Evolutionary conservation across 202 grass and related monocot genomes (phyloP).

Genomic region (Saccharum hybrid): DNA sequence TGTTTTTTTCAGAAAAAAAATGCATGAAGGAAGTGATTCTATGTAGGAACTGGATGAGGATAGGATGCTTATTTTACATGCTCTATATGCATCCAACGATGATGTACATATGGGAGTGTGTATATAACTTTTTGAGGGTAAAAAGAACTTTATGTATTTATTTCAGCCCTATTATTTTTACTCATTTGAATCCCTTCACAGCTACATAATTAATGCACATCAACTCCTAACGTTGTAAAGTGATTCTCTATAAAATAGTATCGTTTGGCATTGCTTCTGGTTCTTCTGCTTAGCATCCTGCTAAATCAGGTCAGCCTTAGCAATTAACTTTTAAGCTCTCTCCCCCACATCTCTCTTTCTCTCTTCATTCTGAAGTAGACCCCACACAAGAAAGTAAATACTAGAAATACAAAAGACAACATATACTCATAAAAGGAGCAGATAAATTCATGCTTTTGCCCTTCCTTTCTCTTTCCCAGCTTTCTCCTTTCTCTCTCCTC

Average conservation of each 20-base stretch:
- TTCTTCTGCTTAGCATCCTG: slow-evolving; percentile 38
- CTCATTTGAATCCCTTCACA: neutral
- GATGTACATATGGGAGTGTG: no score
- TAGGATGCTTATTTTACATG: no score
- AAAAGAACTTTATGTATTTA: no score
- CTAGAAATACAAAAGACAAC: slow-evolving; percentile 74
- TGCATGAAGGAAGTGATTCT: neutral
- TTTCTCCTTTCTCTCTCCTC: slow-evolving; percentile 41
- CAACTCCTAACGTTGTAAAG: neutral
- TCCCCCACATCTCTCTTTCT: slow-evolving; percentile 46
- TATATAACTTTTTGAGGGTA: no score
- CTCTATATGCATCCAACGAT: no score
- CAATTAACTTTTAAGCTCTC: slow-evolving; percentile 40
- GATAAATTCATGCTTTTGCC: slow-evolving; percentile 74
- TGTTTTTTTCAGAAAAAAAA: neutral
- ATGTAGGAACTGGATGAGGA: neutral
- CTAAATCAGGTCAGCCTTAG: slow-evolving; percentile 49
- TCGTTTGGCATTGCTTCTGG: neutral
- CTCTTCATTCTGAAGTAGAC: neutral
- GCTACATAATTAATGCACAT: neutral
- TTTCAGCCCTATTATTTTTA: no score
- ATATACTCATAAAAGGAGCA: slow-evolving; percentile 57
- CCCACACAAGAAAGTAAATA: slow-evolving; percentile 49
- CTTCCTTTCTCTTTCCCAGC: slow-evolving; percentile 58
- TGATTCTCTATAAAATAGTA: neutral